Base-by-base conservation (phyloP, 1,284 basidiomycete species). In the Puccinia horiana region DNA sequence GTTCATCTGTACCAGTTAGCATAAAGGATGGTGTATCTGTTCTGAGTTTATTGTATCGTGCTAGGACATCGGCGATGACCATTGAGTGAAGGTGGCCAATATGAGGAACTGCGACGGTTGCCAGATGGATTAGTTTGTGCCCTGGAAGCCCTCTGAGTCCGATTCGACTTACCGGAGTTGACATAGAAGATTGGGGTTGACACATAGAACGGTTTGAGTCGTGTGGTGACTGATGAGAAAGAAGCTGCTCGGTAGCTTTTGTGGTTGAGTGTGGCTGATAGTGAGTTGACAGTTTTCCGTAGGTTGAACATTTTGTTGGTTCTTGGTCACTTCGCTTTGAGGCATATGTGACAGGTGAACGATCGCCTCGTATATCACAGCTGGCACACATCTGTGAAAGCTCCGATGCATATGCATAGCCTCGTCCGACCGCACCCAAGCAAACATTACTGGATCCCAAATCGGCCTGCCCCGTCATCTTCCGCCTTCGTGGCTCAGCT, bases 161-260 rank as follows among this genome's bases (percentile, higher is more conserved):
- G n/a, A 12, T 26, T 32, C 32, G 42, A 61, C 58, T 74, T 42
- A 81, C 79, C 67, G 47, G 79, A 86, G 80, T 87, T 87, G 81
- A 87, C 86, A 74, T 87, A 87, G 74, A 86, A 87, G 76, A 87
- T 87, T 14, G 86, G 86, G 9, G 86, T 87, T 26, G 86, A 87
- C 56, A 86, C 84, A 83, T 84, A 86, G 84, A 84, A 86, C 5
- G 29, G 32, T 65, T 74, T 74, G 11, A 42, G 52, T 61, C 29
- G 37, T 61, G n/a, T 14, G 3, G 26, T 37, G 37, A 29, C 37
- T 69, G 65, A 44, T 69, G 65, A 18, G 42, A 4, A n/a, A 49
- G 61, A 40, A 8, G 18, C 35, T 65, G 35, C 16, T 65, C 20
- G 32, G 18, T 4, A 4, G 61, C 20, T 65, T 40, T 14, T 20